phyloP scores from a whole-genome alignment of 2,329 filamentous ascomycete genomes.

The Monosporascus sp. region DNA sequence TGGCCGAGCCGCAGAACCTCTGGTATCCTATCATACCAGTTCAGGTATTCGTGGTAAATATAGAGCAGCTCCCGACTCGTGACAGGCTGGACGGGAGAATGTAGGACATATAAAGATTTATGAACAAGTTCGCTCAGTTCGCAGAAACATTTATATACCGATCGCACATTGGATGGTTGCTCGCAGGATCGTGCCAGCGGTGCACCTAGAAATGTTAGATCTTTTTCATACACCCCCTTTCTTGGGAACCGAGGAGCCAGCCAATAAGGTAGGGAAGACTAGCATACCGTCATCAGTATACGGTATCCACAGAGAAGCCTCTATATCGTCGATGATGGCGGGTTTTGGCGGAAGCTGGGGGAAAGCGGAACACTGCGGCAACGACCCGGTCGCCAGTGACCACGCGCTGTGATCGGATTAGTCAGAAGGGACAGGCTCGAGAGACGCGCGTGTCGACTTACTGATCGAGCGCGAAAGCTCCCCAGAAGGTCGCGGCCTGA shows the following conservation, averaged over 20 bases:
- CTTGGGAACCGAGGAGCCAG: background rate
- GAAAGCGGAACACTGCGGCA: conserved; percentile 55
- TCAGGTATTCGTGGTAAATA: conserved; percentile 62
- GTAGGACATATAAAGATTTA: conserved; percentile 65
- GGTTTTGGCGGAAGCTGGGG: conserved; percentile 54
- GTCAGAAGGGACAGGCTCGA: conserved; percentile 1
- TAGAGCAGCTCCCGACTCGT: conserved; percentile 58
- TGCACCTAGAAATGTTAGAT: conserved; percentile 32
- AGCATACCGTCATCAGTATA: conserved; percentile 52
- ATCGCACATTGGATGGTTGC: conserved; percentile 63
- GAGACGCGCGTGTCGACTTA: conserved; percentile 31
- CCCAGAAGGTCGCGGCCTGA: conserved; percentile 56
- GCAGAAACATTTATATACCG: conserved; percentile 63
- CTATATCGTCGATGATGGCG: conserved; percentile 53
- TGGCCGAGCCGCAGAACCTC: conserved; percentile 58
- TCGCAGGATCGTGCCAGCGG: conserved; percentile 50
- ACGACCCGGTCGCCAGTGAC: conserved; percentile 57
- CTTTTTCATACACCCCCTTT: conserved; percentile 2
- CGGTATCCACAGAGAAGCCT: conserved; percentile 54
- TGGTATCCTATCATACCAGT: conserved; percentile 66
- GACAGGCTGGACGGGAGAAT: conserved; percentile 61
- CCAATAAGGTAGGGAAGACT: background rate
- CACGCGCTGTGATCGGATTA: conserved; percentile 45
- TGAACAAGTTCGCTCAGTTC: conserved; percentile 70
- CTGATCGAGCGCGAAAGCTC: conserved; percentile 59